These are phyloP conservation scores for Cladophialophora bantiana DNA, from an alignment of 2,329 filamentous ascomycete genomes.

Conservation along the genomic window DNA sequence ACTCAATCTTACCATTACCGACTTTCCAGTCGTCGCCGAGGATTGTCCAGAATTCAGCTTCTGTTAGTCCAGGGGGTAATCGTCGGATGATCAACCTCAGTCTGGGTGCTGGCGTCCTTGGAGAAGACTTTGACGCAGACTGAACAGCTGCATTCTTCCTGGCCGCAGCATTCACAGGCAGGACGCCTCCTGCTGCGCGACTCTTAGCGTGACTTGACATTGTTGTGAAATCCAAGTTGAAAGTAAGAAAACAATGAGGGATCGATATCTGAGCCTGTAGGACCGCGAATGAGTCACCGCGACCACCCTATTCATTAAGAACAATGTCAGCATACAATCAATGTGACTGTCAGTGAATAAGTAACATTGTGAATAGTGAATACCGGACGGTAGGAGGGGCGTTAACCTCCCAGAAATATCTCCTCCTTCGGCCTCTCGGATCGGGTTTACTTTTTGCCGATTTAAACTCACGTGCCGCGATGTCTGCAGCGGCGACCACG, in stretches of 20 bases:
- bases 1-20: constrained; percentile 84
- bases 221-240: constrained; percentile 11
- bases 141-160: constrained; percentile 54
- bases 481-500: constrained; percentile 17
- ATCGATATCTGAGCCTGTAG: not conserved
- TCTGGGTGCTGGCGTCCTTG: constrained; percentile 62
- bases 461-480: constrained; percentile 8
- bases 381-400: constrained; percentile 2
- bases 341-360: constrained; percentile 20
- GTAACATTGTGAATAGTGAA: constrained; percentile 10
- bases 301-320: not conserved
- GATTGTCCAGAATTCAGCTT: constrained; percentile 74
- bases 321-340: constrained; percentile 10
- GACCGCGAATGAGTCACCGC: not conserved
- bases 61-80: constrained; percentile 83
- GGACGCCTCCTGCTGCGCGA: constrained; percentile 57
- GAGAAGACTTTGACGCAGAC: constrained; percentile 51
- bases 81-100: constrained; percentile 86
- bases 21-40: constrained; percentile 82
- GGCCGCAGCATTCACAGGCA: constrained; percentile 58
- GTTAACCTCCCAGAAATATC: constrained; percentile 19
- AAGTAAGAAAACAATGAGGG: constrained; percentile 20
- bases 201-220: constrained; percentile 33
- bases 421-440: constrained; percentile 1
- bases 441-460: constrained; percentile 31